A percentile compares a stretch with the other conserved stretches of the same genome.
These are phyloP conservation scores for Pelargonium australe DNA, from an alignment of 441 rosid genomes.

Conservation along the genomic window DNA sequence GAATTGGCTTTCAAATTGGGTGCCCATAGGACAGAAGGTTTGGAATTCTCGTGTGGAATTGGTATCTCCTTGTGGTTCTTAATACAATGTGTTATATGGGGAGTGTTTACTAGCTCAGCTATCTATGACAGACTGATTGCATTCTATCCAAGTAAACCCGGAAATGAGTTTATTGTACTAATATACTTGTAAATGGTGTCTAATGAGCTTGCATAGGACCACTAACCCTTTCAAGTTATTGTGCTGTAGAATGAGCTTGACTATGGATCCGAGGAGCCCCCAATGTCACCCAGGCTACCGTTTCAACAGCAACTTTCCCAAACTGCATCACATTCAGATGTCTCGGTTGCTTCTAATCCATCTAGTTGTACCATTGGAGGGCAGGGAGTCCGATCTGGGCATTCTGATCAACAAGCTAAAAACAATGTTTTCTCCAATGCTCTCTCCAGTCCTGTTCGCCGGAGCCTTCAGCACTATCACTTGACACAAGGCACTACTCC, in stretches of 20 bases:
- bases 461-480: slow-evolving; percentile 55
- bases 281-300: slow-evolving; percentile 36
- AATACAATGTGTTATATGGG: not conserved
- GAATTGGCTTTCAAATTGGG: not conserved
- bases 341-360: slow-evolving; percentile 31
- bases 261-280: slow-evolving; percentile 41
- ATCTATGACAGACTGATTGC: not conserved
- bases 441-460: slow-evolving; percentile 59
- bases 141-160: not conserved
- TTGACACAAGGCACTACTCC: slow-evolving; percentile 27
- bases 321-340: slow-evolving; percentile 11
- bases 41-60: not conserved
- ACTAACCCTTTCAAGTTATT: not conserved
- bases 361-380: slow-evolving; percentile 25
- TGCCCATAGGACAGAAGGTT: not conserved
- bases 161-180: not conserved
- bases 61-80: not conserved
- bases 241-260: slow-evolving; percentile 49
- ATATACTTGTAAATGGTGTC: not conserved
- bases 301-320: slow-evolving; percentile 37
- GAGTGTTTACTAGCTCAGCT: not conserved
- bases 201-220: not conserved
- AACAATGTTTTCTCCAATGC: slow-evolving; percentile 41
- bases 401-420: slow-evolving; percentile 37
- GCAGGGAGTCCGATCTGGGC: slow-evolving; percentile 27